Conservation (phyloP, 257 asterid genomes). For the Solanum medicagineum region DNA sequence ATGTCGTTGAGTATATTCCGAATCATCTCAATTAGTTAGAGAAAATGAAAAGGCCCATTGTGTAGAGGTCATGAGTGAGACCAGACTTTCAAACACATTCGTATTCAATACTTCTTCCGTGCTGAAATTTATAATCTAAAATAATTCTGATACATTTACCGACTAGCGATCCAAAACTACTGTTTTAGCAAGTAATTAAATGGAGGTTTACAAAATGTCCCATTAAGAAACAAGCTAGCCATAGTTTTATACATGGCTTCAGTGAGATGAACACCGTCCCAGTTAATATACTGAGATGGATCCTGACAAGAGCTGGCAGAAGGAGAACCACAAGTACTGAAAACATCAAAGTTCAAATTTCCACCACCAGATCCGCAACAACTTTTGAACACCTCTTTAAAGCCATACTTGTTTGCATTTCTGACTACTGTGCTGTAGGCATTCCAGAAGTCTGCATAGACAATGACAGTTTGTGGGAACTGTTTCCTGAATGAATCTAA, state of each 20-base stretch:
- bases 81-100: too few species aligned
- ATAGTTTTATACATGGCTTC: slow-evolving; percentile 69
- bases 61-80: too few species aligned
- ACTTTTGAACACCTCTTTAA: slow-evolving; percentile 41
- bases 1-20: background rate
- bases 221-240: slow-evolving; percentile 37
- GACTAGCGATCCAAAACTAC: background rate
- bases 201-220: slow-evolving; percentile 36
- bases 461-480: slow-evolving; percentile 37
- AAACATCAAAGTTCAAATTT: slow-evolving; percentile 36
- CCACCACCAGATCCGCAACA: slow-evolving; percentile 69
- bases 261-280: slow-evolving; percentile 95
- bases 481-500: slow-evolving; percentile 20
- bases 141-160: background rate
- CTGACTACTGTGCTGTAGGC: slow-evolving; percentile 33
- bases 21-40: background rate
- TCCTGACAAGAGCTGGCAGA: slow-evolving; percentile 29
- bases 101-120: too few species aligned
- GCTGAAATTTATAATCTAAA: background rate
- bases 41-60: too few species aligned
- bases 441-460: slow-evolving; percentile 56
- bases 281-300: slow-evolving; percentile 56
- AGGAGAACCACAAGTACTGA: slow-evolving; percentile 54
- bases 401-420: slow-evolving; percentile 28
- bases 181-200: slow-evolving; percentile 30